These are phyloP conservation scores for Cystobasidium ongulense DNA, from an alignment of 768 basidiomycete genomes.

Conservation along the genomic window DNA sequence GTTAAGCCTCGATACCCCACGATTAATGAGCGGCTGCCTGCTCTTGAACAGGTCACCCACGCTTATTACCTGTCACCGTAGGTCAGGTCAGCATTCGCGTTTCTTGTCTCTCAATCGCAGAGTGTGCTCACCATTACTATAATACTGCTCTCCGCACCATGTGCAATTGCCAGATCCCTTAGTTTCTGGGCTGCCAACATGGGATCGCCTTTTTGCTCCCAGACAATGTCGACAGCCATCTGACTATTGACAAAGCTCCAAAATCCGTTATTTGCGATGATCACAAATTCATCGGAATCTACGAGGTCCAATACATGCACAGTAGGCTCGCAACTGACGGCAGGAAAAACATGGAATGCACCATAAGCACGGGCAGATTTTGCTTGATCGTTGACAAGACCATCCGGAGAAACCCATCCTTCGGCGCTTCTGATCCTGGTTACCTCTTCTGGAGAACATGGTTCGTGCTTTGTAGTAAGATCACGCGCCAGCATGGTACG, in stretches of 20 bases:
- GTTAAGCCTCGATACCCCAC: slow-evolving; percentile 43
- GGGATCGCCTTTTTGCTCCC: slow-evolving; percentile 60
- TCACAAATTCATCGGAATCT: slow-evolving; percentile 87
- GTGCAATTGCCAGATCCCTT: slow-evolving; percentile 91
- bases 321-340: slow-evolving; percentile 81
- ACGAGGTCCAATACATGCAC: slow-evolving; percentile 61
- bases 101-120: neutral
- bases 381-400: slow-evolving; percentile 81
- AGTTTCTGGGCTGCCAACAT: slow-evolving; percentile 94
- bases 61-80: slow-evolving; percentile 3
- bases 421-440: slow-evolving; percentile 80
- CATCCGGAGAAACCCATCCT: slow-evolving; percentile 86
- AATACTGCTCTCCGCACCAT: slow-evolving; percentile 81
- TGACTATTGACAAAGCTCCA: slow-evolving; percentile 94
- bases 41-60: slow-evolving; percentile 64
- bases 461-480: slow-evolving; percentile 75
- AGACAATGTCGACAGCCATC: slow-evolving; percentile 90
- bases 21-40: slow-evolving; percentile 26
- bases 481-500: slow-evolving; percentile 60
- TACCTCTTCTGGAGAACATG: slow-evolving; percentile 76
- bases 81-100: neutral
- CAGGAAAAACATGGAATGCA: slow-evolving; percentile 77
- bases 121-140: slow-evolving; percentile 96
- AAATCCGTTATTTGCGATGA: slow-evolving; percentile 81
- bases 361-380: slow-evolving; percentile 91